Percentiles rank a stretch among this genome's conserved stretches.
These are phyloP conservation scores for Cryphonectria carpinicola DNA, from an alignment of 2,329 filamentous ascomycete species.

Conservation along the genomic window DNA sequence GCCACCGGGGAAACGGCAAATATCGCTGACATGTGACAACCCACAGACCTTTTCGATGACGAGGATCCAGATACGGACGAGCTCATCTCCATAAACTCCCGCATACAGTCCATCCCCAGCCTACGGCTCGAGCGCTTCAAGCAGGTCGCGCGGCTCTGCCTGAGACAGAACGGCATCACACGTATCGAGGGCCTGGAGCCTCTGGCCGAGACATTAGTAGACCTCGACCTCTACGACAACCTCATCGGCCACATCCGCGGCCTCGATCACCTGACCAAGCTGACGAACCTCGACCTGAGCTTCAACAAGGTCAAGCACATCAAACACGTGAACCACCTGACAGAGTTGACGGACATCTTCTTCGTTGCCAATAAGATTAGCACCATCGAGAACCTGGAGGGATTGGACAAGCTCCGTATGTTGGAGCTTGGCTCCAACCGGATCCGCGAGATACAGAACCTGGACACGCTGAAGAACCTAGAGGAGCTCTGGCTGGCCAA, in stretches of 20 bases:
- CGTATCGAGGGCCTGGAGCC: conserved; percentile 74
- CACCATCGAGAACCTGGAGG: conserved; percentile 82
- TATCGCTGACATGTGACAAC: conserved; percentile 20
- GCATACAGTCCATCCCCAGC: conserved; percentile 75
- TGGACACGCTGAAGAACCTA: conserved; percentile 76
- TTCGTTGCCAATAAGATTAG: conserved; percentile 95
- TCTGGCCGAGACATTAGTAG: conserved; percentile 70
- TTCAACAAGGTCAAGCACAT: conserved; percentile 99
- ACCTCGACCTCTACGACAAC: conserved; percentile 97
- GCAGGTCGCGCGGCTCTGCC: conserved; percentile 76
- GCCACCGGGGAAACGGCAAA: too few species aligned
- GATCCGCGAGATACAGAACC: conserved; percentile 84
- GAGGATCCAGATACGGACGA: conserved; percentile 69
- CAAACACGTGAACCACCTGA: conserved; percentile 81
- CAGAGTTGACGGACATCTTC: conserved; percentile 79
- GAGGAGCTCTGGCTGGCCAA: conserved; percentile 93
- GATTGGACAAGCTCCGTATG: conserved; percentile 74
- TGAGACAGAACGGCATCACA: conserved; percentile 90
- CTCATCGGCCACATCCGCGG: conserved; percentile 85
- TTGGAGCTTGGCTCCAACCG: conserved; percentile 91
- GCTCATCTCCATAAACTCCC: conserved; percentile 88
- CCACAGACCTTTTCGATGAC: conserved; percentile 62
- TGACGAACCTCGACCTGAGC: conserved; percentile 84
- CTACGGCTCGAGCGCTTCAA: conserved; percentile 84
- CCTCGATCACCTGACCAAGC: conserved; percentile 74